Base-by-base conservation (phyloP, 345 rosid species). In the Rhizophora apiculata region DNA sequence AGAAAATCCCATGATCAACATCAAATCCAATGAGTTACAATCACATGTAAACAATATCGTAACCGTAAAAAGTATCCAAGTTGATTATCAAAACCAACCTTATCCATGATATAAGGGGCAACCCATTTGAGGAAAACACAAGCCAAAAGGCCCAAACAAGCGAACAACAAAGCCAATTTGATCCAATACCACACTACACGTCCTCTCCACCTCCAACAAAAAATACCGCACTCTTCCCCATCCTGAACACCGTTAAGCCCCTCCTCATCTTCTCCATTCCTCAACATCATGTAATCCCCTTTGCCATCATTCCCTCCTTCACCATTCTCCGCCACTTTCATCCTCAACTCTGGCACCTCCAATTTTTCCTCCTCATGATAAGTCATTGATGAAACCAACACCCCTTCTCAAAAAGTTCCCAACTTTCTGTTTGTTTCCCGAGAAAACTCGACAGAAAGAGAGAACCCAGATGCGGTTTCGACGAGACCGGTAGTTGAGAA, bases 31-130 rank as follows among this genome's bases (percentile, higher is more conserved):
- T 30, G 24, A 39, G 13, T 43, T 30, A 9, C 46, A 57, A 60
- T 36, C 32, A 43, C 53, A 57, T 16, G 46, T 2, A 19, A 10
- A 32, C 27, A 20, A 19, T 2, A 4, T 26, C 13, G 24, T 27
- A n/a, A 34, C 18, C 9, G 1, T 34, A 7, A 49, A 52, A 37
- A 31, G 6, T 30, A 46, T 20, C 8, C 19, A 62, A 52, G 19
- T 37, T 54, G 19, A 32, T 24, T 31, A 74, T 16, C 11, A 71
- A 60, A 7, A 65, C 76, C 20, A 34, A 91, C 97, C 93, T 89
- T 91, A 48, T 94, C 96, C 84, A 94, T 94, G 67, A 94, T 67
- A 85, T 80, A 91, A 0, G 98, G 98, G 53, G 87, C 93, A 65
- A 94, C 82, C 98, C 98, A 94, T 81, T 85, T 91, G 80, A 94